Conservation (phyloP, 768 basidiomycete genomes). For the Hericium rajendrae region DNA sequence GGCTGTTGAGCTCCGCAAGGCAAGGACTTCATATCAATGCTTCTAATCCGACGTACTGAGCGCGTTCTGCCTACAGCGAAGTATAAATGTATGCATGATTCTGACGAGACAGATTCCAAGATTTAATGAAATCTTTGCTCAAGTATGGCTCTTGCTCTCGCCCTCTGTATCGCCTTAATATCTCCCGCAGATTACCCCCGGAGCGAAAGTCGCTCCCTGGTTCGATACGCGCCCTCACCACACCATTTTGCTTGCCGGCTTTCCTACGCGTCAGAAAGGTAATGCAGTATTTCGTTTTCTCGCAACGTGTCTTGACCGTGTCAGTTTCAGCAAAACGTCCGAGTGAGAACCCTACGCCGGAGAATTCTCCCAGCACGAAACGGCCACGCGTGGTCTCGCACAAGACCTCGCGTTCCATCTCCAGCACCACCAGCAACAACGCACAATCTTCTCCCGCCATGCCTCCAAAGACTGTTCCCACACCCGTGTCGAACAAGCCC, state of each 20-base stretch:
- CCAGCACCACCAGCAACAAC: conserved; percentile 5
- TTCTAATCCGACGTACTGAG: not conserved
- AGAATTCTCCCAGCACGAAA: conserved; percentile 12
- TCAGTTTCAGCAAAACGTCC: conserved; percentile 12
- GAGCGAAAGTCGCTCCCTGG: conserved; percentile 6
- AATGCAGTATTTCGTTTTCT: not conserved
- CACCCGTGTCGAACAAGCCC: not conserved
- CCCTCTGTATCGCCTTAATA: conserved; percentile 1
- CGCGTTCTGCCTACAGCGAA: conserved; percentile 2
- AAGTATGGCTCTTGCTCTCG: conserved; percentile 6
- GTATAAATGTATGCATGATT: conserved; percentile 11
- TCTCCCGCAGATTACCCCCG: conserved; percentile 4
- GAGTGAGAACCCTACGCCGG: conserved; percentile 6
- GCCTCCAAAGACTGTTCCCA: not conserved
- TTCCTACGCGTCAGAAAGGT: conserved; percentile 11
- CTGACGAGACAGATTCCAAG: conserved; percentile 9
- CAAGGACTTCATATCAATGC: not conserved
- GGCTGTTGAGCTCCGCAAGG: conserved; percentile 10
- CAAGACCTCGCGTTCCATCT: conserved; percentile 6
- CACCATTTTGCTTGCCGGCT: conserved; percentile 10
- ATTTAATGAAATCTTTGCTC: conserved; percentile 7
- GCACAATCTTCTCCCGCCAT: conserved; percentile 1
- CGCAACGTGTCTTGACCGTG: not conserved
- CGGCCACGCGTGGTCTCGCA: conserved; percentile 5
- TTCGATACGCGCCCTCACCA: conserved; percentile 6